These are phyloP conservation scores for Alloascoidea africana DNA, from an alignment of 805 yeast species.

Conservation along the genomic window DNA sequence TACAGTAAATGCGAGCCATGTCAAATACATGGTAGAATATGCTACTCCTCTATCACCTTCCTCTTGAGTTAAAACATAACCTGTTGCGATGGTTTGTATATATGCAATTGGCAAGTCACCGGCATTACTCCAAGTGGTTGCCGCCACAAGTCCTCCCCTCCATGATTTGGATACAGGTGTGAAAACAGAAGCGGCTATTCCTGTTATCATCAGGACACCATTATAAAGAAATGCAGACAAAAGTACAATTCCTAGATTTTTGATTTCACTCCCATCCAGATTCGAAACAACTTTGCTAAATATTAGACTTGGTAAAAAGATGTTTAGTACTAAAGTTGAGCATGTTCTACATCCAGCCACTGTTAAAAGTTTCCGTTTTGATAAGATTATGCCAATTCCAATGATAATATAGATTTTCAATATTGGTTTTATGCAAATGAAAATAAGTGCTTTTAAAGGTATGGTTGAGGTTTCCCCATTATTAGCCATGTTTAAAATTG, in stretches of 20 bases:
- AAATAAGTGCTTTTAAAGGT: background rate
- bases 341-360: background rate
- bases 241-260: conserved; percentile 50
- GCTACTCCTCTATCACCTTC: conserved; percentile 72
- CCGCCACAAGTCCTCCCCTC: conserved; percentile 62
- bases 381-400: background rate
- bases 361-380: background rate
- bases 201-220: conserved; percentile 27
- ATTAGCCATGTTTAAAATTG: too few relatives aligned
- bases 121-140: conserved; percentile 65
- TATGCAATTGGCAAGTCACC: conserved; percentile 82
- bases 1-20: conserved; percentile 49
- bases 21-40: conserved; percentile 62
- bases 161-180: conserved; percentile 53
- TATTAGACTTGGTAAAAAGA: conserved; percentile 60
- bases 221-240: conserved; percentile 31
- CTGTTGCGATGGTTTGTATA: conserved; percentile 43
- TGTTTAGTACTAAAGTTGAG: conserved; percentile 52
- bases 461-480: background rate
- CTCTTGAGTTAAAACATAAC: conserved; percentile 35
- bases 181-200: background rate
- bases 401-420: background rate
- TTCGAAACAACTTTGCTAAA: conserved; percentile 59
- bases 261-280: conserved; percentile 52
- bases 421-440: background rate